A percentile compares a stretch with the other conserved stretches of the same genome.
Evolutionary conservation across 1,284 basidiomycete species (phyloP).

Genomic region (Stereum hirsutum): DNA sequence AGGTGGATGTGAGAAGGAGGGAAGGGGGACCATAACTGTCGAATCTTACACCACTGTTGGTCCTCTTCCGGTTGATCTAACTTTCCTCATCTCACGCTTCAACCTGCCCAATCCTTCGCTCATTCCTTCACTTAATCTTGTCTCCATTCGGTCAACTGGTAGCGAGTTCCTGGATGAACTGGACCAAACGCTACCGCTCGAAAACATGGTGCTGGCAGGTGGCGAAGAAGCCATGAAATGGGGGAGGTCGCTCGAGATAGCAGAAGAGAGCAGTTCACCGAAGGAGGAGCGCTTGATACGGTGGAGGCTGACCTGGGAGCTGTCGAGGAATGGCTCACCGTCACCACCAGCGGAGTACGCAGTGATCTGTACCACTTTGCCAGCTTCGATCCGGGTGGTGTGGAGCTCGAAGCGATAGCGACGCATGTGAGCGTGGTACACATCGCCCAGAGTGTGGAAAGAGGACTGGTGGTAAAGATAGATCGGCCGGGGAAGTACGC

Average conservation of each 20-base stretch:
- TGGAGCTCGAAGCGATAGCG: conserved; percentile 55
- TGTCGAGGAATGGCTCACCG: conserved; percentile 47
- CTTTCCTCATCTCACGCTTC: conserved; percentile 41
- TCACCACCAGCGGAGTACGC: conserved; percentile 30
- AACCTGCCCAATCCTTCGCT: conserved; percentile 46
- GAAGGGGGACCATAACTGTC: conserved; percentile 13
- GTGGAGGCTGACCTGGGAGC: conserved; percentile 27
- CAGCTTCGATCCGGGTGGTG: conserved; percentile 56
- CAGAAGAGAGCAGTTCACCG: conserved; percentile 69
- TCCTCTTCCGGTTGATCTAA: conserved; percentile 25
- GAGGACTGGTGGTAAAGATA: conserved; percentile 79
- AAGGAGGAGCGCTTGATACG: conserved; percentile 43
- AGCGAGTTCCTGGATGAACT: conserved; percentile 40
- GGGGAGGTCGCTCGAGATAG: conserved; percentile 58
- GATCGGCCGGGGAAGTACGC: conserved; percentile 59
- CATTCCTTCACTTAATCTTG: conserved; percentile 46
- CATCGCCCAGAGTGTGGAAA: conserved; percentile 67
- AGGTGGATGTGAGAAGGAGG: too few relatives aligned
- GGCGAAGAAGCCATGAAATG: conserved; percentile 28
- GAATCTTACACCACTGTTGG: conserved; percentile 10
- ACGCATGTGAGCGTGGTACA: conserved; percentile 73
- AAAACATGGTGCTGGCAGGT: conserved; percentile 64
- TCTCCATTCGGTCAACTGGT: conserved; percentile 43
- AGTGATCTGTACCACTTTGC: conserved; percentile 61
- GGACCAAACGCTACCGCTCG: conserved; percentile 51